Percentiles rank a stretch among this genome's conserved stretches.
Evolutionary conservation across 805 yeast species (phyloP).

Genomic region (Candida vartiovaarae): DNA sequence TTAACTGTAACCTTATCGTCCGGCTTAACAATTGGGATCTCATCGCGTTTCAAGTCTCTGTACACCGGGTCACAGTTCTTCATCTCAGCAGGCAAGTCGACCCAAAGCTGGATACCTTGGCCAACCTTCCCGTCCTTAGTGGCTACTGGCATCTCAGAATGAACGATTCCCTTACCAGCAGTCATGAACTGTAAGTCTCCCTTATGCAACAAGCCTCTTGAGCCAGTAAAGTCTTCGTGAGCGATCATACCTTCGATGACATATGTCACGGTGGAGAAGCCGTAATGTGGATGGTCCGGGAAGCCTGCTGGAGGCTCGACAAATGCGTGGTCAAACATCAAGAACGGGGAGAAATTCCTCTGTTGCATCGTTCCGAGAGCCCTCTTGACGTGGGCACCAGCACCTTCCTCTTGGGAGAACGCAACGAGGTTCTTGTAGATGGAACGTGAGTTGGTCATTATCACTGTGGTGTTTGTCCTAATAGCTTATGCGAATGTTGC

Average conservation of each 20-base stretch:
- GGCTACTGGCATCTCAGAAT: conserved; percentile 76
- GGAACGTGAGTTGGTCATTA: conserved; percentile 32
- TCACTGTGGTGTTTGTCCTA: background rate
- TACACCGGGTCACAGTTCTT: conserved; percentile 67
- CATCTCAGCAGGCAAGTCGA: conserved; percentile 61
- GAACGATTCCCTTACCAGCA: conserved; percentile 83
- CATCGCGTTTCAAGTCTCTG: conserved; percentile 63
- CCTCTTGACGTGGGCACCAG: conserved; percentile 80
- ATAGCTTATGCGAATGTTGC: too few relatives aligned
- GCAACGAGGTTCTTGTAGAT: conserved; percentile 49
- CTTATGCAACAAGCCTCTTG: conserved; percentile 65
- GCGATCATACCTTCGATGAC: conserved; percentile 60
- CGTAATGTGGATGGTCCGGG: conserved; percentile 80
- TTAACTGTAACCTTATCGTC: conserved; percentile 57
- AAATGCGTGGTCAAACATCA: conserved; percentile 74
- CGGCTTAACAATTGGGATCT: conserved; percentile 64
- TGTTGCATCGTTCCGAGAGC: conserved; percentile 63
- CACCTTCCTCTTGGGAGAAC: conserved; percentile 74
- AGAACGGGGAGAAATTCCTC: conserved; percentile 75
- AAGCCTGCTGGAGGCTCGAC: conserved; percentile 63
- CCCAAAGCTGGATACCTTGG: conserved; percentile 83
- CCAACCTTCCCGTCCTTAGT: conserved; percentile 41
- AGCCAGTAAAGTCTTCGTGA: conserved; percentile 84
- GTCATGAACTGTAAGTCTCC: conserved; percentile 95
- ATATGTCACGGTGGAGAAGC: conserved; percentile 75